Evolutionary conservation across 805 yeast genomes (phyloP), one percentile per base, ranked within the genome.

Genomic region (Ogataea degrootiae): DNA sequence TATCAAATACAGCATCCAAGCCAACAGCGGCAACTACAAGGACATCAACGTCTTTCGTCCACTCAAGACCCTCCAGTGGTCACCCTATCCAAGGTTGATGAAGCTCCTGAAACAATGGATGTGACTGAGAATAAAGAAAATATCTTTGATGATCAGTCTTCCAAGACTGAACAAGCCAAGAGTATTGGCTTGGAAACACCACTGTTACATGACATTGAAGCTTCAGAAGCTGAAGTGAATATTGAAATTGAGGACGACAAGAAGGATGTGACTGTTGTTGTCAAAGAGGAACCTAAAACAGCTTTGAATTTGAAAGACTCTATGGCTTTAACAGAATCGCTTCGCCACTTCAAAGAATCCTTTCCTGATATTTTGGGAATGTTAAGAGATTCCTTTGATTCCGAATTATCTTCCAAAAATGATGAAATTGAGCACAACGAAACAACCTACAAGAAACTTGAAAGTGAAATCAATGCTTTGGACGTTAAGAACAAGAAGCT

Each of bases 51-150:
- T n/a, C 31, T 34, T 14, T 34, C 17, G 5, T 7, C 41, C 12
- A 31, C 41, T 23, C 23, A 17, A 39, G 23, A 39, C n/a, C 21
- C 17, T n/a, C 23, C 41, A 7, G 8, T 41, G 26, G 6, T 14
- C n/a, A 21, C 43, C 6, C 3, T 41, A 21, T 37, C 43, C 11
- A 41, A 26, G 36, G 33, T 34, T 17, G 36, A 26, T 23, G 41
- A 37, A 31, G 38, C 51, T n/a, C 40, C 48, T 15, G 52, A 29
- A 8, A 17, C 43, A 12, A 36, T 43, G 33, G 74, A 78, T 6
- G 66, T 74, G 9, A 62, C 57, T n/a, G 80, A 74, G 38, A 73
- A 76, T 54, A 76, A 77, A 50, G 82, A 76, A 49, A 75, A 75
- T 52, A 68, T 60, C 5, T 75, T 74, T 52, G 63, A 70, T 22